Evolutionary conservation across 2,329 filamentous ascomycete genomes (phyloP), one percentile per base, ranked within the genome.

Genomic region (Neofusicoccum cordaticola): DNA sequence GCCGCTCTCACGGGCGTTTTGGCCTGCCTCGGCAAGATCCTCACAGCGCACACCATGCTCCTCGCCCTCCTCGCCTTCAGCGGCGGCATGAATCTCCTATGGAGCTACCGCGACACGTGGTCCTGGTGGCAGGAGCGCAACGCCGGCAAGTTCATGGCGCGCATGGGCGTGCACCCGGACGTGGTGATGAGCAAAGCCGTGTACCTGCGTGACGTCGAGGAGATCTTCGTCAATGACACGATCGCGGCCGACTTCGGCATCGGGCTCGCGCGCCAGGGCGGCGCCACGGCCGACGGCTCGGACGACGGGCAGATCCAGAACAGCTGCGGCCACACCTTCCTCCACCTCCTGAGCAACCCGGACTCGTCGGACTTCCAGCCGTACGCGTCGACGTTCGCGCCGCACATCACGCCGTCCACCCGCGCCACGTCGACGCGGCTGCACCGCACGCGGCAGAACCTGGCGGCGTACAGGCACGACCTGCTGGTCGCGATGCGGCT

Each of bases 401-500:
- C 53, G 3, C 45, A 50, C 45, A 37, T 65, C 19, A 60, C 65
- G n/a, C 67, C 72, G 1, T 73, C 73, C 3, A 39, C 67, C 2
- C 56, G 53, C 12, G 67, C 71, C 50, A 71, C 73, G 48, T 77
- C 78, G 9, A 44, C 44, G 51, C 84, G 84, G 13, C 83, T 98
- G 37, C 87, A 90, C 57, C 86, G 89, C 44, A 92, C 92, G n/a
- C 86, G 94, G 9, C 91, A 96, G 77, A 86, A 89, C 27, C 85
- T 99, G 0, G 94, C 91, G 0, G 82, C 86, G 2, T 95, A 97
- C 75, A 85, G 95, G 2, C 92, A 99, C 75, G 93, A 98, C 73
- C 82, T 99, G 19, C 80, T 98, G 2, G 93, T 99, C 4, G 93
- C 93, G 4, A 88, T 98, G 81, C 88, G 93, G 4, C 86, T 97